Base-by-base conservation (phyloP, 2,329 filamentous ascomycete species). In the Nannizziopsis barbatae region DNA sequence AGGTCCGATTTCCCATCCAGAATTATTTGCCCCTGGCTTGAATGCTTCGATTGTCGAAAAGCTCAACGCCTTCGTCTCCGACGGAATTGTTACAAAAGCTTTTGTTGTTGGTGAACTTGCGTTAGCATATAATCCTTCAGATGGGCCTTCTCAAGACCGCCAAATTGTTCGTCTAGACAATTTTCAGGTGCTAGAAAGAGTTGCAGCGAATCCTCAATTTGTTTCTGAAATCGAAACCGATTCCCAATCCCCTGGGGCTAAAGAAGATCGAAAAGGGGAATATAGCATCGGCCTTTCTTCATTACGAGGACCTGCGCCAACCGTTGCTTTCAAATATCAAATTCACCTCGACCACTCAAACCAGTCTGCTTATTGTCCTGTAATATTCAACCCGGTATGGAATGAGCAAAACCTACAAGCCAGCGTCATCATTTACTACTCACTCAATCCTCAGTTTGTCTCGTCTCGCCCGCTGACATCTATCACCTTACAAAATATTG, bases 141-240 rank as follows among this genome's bases (percentile, higher is more conserved):
- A 50, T 18, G 62, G 55, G 18, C 59, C 60, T 14, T 51, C 58
- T 15, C 60, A 69, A 49, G 68, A 35, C 14, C 58, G 57, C 18
- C 76, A 89, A 58, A 82, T 72, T 1, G 83, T 96, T 55, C 82
- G 86, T 15, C 78, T 98, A 51, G 86, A 94, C 59, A 92, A 95
- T 62, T 95, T 94, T 62, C 69, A 81, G 8, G 76, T 77, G n/a
- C 75, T 98, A 5, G 92, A 96, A 59, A 88, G 86, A 59, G 89
- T 98, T 49, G 89, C 88, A 0, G 88, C 89, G 1, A 98, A 98
- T 63, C 86, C 87, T 38, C 85, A 88, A 50, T 94, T 96, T 66
- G 81, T 96, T 45, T 79, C 81, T 30, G 83, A 87, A 56, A 72
- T 76, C 1, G 22, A 12, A 10, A 60, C 57, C 33, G 36, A 30